Percentiles rank a stretch among this genome's conserved stretches.
Conservation (phyloP, 768 basidiomycete species). For the Boletus fagicola region DNA sequence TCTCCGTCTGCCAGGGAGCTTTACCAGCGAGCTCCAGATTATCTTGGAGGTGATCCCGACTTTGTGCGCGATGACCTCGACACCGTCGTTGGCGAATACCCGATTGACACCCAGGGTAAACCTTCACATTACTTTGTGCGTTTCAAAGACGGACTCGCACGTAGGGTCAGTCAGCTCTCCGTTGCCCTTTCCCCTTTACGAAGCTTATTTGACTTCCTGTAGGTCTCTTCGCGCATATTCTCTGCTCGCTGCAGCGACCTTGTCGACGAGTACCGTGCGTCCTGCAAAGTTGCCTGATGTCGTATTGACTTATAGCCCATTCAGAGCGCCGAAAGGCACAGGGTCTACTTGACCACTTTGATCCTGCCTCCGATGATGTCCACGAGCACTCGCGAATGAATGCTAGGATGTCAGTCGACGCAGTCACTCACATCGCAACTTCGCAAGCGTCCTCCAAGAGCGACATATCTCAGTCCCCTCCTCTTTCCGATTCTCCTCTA, state of each 20-base stretch:
- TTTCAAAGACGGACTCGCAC: constrained; percentile 53
- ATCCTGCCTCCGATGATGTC: constrained; percentile 54
- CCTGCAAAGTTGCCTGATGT: not conserved
- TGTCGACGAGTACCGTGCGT: constrained; percentile 57
- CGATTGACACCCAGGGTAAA: constrained; percentile 25
- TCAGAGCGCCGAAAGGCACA: constrained; percentile 46
- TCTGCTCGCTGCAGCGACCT: constrained; percentile 40
- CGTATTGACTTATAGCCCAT: constrained; percentile 8
- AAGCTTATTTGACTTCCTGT: constrained; percentile 4
- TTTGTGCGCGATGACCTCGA: constrained; percentile 33
- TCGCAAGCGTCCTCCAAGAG: constrained; percentile 11
- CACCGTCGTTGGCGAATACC: constrained; percentile 60
- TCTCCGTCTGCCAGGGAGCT: constrained; percentile 37
- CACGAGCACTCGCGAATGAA: constrained; percentile 59
- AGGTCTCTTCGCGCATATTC: constrained; percentile 48
- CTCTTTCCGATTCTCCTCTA: constrained; percentile 16
- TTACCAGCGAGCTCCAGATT: constrained; percentile 40
- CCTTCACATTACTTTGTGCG: constrained; percentile 61
- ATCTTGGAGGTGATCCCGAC: constrained; percentile 36
- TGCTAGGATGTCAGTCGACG: constrained; percentile 34
- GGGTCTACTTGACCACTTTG: constrained; percentile 50
- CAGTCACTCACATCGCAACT: constrained; percentile 3
- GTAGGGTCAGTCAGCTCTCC: constrained; percentile 44
- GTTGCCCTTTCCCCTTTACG: not conserved
- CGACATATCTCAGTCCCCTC: constrained; percentile 8